A percentile compares a stretch with the other conserved stretches of the same genome.
Evolutionary conservation across 2,329 filamentous ascomycete species (phyloP).

Genomic region (Colletotrichum aenigma): DNA sequence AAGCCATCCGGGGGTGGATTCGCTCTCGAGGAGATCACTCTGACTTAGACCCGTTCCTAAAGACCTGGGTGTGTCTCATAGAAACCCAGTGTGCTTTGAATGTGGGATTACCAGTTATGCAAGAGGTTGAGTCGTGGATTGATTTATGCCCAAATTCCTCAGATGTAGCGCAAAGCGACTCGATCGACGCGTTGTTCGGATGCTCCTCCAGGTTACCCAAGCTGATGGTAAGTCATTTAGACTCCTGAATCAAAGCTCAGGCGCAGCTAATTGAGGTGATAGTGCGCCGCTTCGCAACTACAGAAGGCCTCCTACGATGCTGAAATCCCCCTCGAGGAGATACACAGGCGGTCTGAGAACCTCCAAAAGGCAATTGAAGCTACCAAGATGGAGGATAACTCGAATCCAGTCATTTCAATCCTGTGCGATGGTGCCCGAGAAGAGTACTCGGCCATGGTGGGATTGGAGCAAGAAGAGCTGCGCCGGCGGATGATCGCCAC

Average conservation of each 20-base stretch:
- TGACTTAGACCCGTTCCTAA: not conserved
- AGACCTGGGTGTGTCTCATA: not conserved
- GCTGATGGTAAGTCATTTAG: not conserved
- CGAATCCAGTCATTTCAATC: not conserved
- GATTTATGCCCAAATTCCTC: not conserved
- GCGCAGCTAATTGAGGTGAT: not conserved
- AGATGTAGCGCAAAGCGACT: not conserved
- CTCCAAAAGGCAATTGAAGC: not conserved
- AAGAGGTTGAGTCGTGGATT: not conserved
- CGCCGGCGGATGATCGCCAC: not conserved
- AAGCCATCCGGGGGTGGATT: not conserved
- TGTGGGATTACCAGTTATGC: not conserved
- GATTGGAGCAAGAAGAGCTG: slow-evolving; percentile 6
- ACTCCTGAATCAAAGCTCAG: not conserved
- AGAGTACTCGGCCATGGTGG: not conserved
- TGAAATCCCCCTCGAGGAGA: not conserved
- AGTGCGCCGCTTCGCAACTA: not conserved
- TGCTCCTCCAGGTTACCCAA: not conserved
- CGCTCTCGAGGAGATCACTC: not conserved
- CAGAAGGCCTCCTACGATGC: not conserved
- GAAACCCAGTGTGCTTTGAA: slow-evolving; percentile 1
- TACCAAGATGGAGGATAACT: not conserved
- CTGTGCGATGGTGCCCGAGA: not conserved
- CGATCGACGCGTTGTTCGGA: not conserved
- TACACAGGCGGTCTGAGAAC: not conserved